Base-by-base conservation (phyloP, 83 land plant species). In the Larix sibirica region DNA sequence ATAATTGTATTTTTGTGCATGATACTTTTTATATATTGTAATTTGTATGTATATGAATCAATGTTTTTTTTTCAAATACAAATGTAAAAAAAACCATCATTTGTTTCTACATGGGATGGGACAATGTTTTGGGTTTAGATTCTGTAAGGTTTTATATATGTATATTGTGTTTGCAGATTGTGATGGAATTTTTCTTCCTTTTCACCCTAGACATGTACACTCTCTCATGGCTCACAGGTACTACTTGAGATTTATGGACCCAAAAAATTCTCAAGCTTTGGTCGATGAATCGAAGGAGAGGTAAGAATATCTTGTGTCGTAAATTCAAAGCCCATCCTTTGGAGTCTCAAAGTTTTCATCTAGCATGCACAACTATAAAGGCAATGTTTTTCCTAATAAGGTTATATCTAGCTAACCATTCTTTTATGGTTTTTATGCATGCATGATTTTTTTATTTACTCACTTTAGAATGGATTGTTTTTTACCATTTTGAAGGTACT, bases 201-300 rank as follows among this genome's bases (percentile, higher is more conserved):
- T 36, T 69, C 44, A 69, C 33, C n/a, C 1, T 42, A 42, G 50
- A 79, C 14, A 28, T 24, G 23, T 79, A 17, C 61, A 58, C 13
- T 50, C 0, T 50, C 9, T 50, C 56, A 9, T 79, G 80, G 63
- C 38, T 79, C 23, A 44, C 86, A 97, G 99, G 99, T 97, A 97
- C 81, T 97, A 97, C 81, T 88, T 97, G 84, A 92, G 99, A 77
- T 97, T 97, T 82, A 97, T 96, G 96, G 99, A 96, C 74, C 99
- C 99, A 54, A 91, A 80, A 77, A 97, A 97, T 86, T 78, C 92
- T 14, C 63, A 85, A 28, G 91, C 88, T 31, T 83, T 95, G 66
- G 99, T 97, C 74, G 96, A 93, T 77, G 89, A 88, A 73, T 71
- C 36, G 28, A 95, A 93, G 87, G 99, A 97, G 83, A 90, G 78